Conservation (phyloP, 805 yeast species). For the Nakazawaea ishiwadae region DNA sequence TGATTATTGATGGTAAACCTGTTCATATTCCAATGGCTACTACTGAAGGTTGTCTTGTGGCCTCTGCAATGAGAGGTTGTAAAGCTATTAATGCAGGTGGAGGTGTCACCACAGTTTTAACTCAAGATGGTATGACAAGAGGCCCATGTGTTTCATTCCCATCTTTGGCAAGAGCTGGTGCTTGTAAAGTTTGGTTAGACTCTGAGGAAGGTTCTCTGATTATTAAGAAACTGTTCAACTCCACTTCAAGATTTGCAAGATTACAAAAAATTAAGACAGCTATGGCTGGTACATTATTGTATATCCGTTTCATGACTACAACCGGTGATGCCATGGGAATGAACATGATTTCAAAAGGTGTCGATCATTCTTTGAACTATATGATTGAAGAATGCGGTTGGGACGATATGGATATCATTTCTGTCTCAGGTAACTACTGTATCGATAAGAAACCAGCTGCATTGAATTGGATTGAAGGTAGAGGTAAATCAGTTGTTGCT, state of each 20-base stretch:
- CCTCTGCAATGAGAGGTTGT: constrained; percentile 98
- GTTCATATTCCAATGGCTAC: constrained; percentile 98
- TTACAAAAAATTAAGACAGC: constrained; percentile 89
- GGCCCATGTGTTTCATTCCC: constrained; percentile 97
- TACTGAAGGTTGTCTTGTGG: constrained; percentile 97
- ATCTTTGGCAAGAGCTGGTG: constrained; percentile 80
- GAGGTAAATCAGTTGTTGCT: constrained; percentile 97
- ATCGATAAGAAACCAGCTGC: constrained; percentile 98
- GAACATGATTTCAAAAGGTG: constrained; percentile 99
- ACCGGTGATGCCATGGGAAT: constrained; percentile 99
- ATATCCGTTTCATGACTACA: constrained; percentile 92
- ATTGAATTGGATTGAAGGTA: constrained; percentile 98
- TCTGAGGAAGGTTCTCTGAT: constrained; percentile 86
- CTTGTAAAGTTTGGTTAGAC: constrained; percentile 92
- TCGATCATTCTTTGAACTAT: constrained; percentile 75
- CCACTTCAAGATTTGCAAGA: constrained; percentile 96
- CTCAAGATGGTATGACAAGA: constrained; percentile 98
- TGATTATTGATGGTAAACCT: constrained; percentile 83
- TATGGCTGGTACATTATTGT: constrained; percentile 86
- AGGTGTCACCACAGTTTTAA: constrained; percentile 87
- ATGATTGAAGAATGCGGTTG: constrained; percentile 90
- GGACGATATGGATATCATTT: constrained; percentile 88
- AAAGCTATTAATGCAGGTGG: constrained; percentile 97
- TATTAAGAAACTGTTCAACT: constrained; percentile 86
- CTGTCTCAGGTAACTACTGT: constrained; percentile 96